These are phyloP conservation scores for Rubus parviflorus DNA, from an alignment of 306 rosid genomes.

Conservation along the genomic window DNA sequence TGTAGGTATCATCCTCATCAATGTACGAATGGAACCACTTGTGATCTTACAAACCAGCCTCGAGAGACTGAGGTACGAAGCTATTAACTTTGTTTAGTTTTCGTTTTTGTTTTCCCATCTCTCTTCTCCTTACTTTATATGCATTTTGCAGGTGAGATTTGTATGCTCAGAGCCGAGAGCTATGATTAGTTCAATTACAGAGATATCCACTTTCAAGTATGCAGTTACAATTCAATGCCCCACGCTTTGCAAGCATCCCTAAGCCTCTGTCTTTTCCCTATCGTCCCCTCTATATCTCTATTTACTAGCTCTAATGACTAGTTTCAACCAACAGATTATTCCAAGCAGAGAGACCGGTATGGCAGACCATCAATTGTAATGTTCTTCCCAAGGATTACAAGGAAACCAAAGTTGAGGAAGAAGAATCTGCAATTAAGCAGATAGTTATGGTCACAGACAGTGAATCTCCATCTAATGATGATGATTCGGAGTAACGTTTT, in stretches of 20 bases:
- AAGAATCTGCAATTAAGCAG: constrained; percentile 34
- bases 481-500: constrained; percentile 44
- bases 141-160: constrained; percentile 74
- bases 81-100: constrained; percentile 3
- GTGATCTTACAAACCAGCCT: constrained; percentile 88
- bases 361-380: constrained; percentile 82
- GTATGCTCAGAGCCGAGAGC: constrained; percentile 83
- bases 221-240: constrained; percentile 92
- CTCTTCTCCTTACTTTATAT: constrained; percentile 9
- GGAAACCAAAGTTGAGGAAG: constrained; percentile 43
- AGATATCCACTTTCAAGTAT: constrained; percentile 94
- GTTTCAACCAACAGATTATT: constrained; percentile 58
- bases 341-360: constrained; percentile 89
- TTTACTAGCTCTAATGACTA: neutral
- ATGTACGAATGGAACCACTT: constrained; percentile 79
- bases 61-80: constrained; percentile 84
- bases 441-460: constrained; percentile 56
- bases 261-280: constrained; percentile 30
- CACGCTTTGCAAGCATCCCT: constrained; percentile 88
- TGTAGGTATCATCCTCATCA: constrained; percentile 49
- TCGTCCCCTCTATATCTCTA: neutral
- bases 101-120: constrained; percentile 12
- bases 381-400: constrained; percentile 60
- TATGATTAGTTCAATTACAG: constrained; percentile 87
- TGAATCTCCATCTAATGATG: constrained; percentile 35